A percentile compares a stretch with the other conserved stretches of the same genome.
phyloP scores from a whole-genome alignment of 306 rosid genomes.

The Sesbania bispinosa region DNA sequence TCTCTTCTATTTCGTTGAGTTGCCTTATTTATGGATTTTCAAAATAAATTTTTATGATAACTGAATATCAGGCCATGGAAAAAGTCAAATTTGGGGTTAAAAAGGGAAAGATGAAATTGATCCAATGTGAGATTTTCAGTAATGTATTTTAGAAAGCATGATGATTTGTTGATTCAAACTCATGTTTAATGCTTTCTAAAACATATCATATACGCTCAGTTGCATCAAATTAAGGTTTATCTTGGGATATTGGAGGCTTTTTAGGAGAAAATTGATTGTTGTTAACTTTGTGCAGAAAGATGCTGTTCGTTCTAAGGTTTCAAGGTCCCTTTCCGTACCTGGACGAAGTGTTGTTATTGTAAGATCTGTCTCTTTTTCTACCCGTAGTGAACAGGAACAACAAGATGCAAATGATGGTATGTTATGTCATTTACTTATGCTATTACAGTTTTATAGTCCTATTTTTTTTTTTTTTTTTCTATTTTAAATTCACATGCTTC shows the following conservation, averaged over 20 bases:
- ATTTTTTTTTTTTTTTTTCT: neutral
- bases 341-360: constrained; percentile 70
- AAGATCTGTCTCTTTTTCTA: constrained; percentile 72
- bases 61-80: neutral
- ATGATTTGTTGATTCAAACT: constrained; percentile 10
- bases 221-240: constrained; percentile 21
- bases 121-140: constrained; percentile 12
- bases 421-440: constrained; percentile 9
- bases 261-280: neutral
- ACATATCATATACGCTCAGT: constrained; percentile 6
- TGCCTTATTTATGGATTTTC: constrained; percentile 15
- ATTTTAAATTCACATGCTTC: neutral
- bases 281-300: constrained; percentile 65
- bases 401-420: constrained; percentile 66
- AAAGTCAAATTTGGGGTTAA: neutral
- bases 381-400: constrained; percentile 41
- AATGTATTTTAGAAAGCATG: neutral
- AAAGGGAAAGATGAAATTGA: constrained; percentile 6
- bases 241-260: neutral
- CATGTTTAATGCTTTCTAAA: neutral
- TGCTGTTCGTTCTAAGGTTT: constrained; percentile 50
- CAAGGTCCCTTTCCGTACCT: constrained; percentile 89
- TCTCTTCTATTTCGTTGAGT: constrained; percentile 15
- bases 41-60: constrained; percentile 1
- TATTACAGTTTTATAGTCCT: constrained; percentile 18